Base-by-base conservation (phyloP, 148 eudicot genomes). In the Dysphania ambrosioides region DNA sequence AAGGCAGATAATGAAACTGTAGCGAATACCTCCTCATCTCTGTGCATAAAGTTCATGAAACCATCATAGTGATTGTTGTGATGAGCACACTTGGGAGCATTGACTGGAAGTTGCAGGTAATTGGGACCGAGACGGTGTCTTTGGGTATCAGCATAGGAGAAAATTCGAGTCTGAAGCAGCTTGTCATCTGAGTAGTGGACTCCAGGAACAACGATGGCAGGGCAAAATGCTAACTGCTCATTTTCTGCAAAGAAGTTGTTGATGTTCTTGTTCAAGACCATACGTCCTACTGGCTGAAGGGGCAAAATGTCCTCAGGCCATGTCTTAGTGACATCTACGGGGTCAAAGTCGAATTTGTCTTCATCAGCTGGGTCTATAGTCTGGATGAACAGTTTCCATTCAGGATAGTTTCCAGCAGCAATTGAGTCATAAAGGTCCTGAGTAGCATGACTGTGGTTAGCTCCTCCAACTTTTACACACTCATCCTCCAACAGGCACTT, bases 291-390 rank as follows among this genome's bases (percentile, higher is more conserved):
- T 59, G 98, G 98, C 86, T 84, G 89, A 58, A 93, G 83, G 1
- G 98, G 98, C 75, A 93, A 71, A 49, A 93, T 80, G 79, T 93
- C 97, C 80, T 93, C 98, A 8, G 98, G 98, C 97, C 98, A 93
- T 34, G 83, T 91, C 83, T 89, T 91, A 41, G 97, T 93, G 26
- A 85, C 93, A 84, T 93, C 98, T 56, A 93, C 86, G 13, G 97
- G 98, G 72, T 93, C 98, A 76, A 93, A 93, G 81, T 93, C 98
- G 59, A 91, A 89, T 72, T 87, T 87, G 66, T 93, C 97, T 69
- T 89, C 95, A 74, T 91, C 93, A 72, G 83, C 89, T 15, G 97
- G 98, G 78, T 93, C 98, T 0, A 93, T 93, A 19, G 72, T 86
- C 79, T 93, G 98, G 63, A 93, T 86, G 76, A 83, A 93, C 63